A percentile compares a stretch with the other conserved stretches of the same genome.
Evolutionary conservation across 2,329 filamentous ascomycete species (phyloP).

Genomic region (Alternaria arborescens): DNA sequence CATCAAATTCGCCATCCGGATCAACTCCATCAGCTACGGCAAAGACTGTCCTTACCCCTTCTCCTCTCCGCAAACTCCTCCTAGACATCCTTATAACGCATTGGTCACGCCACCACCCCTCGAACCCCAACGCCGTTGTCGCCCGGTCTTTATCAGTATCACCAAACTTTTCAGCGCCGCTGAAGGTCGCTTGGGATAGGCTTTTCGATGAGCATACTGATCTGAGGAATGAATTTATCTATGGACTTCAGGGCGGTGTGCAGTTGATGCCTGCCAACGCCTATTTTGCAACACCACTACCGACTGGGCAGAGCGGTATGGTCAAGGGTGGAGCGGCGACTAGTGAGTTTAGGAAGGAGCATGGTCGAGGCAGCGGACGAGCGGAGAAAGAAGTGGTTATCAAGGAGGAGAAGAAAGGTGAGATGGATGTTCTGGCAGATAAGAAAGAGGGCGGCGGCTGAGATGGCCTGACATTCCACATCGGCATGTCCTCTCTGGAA

Average conservation of each 20-base stretch:
- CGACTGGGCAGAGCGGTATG: neutral
- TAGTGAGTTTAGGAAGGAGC: neutral
- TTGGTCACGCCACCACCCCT: conserved; percentile 12
- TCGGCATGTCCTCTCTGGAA: neutral
- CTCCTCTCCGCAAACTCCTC: conserved; percentile 19
- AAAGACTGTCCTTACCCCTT: neutral
- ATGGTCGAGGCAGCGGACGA: neutral
- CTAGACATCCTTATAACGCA: conserved; percentile 17
- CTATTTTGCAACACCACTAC: conserved; percentile 8
- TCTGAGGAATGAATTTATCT: conserved; percentile 21
- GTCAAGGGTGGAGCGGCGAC: neutral
- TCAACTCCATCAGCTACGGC: too few species aligned
- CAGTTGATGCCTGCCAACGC: conserved; percentile 5
- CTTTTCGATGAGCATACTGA: conserved; percentile 20
- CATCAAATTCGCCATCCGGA: too few species aligned
- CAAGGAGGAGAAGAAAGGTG: neutral
- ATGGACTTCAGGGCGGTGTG: conserved; percentile 19
- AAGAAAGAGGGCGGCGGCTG: neutral
- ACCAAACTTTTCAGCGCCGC: neutral
- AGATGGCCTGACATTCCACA: neutral
- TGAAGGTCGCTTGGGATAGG: conserved; percentile 15
- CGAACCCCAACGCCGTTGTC: neutral
- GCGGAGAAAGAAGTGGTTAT: neutral
- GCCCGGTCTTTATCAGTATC: neutral
- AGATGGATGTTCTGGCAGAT: neutral